Evolutionary conservation across 352 stramenopile species (phyloP).

Genomic region (Pythium coloratum): DNA sequence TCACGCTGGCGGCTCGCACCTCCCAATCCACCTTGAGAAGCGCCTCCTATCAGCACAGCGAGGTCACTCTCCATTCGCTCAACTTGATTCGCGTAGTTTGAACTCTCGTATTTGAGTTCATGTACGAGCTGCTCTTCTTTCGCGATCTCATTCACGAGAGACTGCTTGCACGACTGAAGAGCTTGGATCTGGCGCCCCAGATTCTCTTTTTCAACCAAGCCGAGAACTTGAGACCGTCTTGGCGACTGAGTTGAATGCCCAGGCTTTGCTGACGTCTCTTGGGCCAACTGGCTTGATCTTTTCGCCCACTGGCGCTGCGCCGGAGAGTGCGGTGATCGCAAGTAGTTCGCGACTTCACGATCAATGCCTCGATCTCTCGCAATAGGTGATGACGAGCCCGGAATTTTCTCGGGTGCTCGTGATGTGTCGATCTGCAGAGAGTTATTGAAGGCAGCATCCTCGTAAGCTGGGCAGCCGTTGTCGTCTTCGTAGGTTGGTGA

Average conservation of each 20-base stretch:
- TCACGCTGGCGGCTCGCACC: constrained; percentile 33
- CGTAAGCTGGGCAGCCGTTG: constrained; percentile 55
- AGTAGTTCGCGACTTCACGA: background rate
- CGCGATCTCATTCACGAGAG: constrained; percentile 55
- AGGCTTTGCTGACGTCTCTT: background rate
- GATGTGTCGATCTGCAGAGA: background rate
- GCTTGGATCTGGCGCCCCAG: constrained; percentile 55
- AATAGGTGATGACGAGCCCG: background rate
- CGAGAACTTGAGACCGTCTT: constrained; percentile 23
- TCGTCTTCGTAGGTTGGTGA: constrained; percentile 67
- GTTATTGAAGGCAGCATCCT: constrained; percentile 26
- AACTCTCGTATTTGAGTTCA: constrained; percentile 49
- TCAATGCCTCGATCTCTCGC: background rate
- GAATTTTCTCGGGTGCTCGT: background rate
- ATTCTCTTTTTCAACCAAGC: constrained; percentile 42
- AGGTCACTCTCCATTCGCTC: constrained; percentile 43
- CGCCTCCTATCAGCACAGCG: constrained; percentile 8
- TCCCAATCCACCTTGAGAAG: background rate
- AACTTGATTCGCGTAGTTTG: constrained; percentile 48
- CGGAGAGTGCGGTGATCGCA: constrained; percentile 7
- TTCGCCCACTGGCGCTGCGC: constrained; percentile 13
- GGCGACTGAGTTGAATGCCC: constrained; percentile 3
- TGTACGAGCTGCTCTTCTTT: constrained; percentile 68
- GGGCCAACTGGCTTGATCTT: constrained; percentile 3
- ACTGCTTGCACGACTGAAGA: constrained; percentile 69